A percentile compares a stretch with the other conserved stretches of the same genome.
These are phyloP conservation scores for Dictyostelium firmibasis DNA, from an alignment of 78 protist species.

Conservation along the genomic window DNA sequence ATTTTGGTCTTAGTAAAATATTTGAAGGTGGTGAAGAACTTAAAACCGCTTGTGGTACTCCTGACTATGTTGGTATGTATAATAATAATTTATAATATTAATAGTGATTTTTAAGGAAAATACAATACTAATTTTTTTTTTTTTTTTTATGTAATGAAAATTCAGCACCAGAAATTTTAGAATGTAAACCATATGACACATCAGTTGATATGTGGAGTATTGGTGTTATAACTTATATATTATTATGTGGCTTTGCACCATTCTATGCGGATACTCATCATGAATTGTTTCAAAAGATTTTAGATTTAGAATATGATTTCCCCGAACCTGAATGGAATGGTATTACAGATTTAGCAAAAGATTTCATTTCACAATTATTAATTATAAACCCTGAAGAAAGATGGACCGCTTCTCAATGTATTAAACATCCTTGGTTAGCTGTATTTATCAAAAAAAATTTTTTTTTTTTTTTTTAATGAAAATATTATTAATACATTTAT, in stretches of 20 bases:
- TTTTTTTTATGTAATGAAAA: too few species aligned
- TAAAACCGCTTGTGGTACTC: conserved; percentile 86
- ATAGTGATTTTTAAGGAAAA: too few species aligned
- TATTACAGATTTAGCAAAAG: conserved; percentile 83
- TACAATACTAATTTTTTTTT: too few species aligned
- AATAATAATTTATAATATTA: background rate
- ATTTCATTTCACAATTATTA: conserved; percentile 77
- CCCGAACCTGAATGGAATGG: conserved; percentile 92
- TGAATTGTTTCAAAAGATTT: conserved; percentile 91
- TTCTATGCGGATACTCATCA: conserved; percentile 90
- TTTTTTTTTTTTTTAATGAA: background rate
- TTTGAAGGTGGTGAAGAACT: conserved; percentile 75
- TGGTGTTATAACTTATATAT: too few species aligned
- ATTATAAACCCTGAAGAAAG: conserved; percentile 70
- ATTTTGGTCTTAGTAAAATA: conserved; percentile 81
- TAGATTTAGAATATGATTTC: conserved; percentile 89
- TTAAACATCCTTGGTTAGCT: conserved; percentile 77
- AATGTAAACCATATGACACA: conserved; percentile 72
- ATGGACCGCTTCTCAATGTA: conserved; percentile 69
- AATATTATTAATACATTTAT: too few species aligned
- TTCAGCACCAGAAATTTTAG: conserved; percentile 71
- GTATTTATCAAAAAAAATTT: background rate
- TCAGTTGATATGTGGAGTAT: conserved; percentile 88
- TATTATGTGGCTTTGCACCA: conserved; percentile 96
- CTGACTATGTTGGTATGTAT: conserved; percentile 76